Evolutionary conservation across 2,329 filamentous ascomycete genomes (phyloP).

Genomic region (Geosmithia flava): DNA sequence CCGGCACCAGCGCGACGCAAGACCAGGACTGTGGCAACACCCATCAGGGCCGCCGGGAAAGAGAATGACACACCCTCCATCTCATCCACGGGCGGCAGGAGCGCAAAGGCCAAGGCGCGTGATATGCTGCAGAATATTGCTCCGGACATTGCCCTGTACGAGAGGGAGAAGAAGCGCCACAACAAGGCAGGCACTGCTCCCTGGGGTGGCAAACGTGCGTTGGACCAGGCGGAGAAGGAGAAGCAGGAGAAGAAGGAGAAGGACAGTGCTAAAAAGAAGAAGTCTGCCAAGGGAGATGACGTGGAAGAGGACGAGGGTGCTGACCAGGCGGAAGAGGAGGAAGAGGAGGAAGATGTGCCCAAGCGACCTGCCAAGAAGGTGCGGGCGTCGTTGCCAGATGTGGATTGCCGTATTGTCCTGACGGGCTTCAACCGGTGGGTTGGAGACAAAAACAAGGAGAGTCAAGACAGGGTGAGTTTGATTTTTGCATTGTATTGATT

Average conservation of each 20-base stretch:
- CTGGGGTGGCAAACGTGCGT: conserved; percentile 52
- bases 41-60: conserved; percentile 46
- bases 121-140: conserved; percentile 65
- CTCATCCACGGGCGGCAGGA: conserved; percentile 59
- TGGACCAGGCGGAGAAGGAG: conserved; percentile 43
- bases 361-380: conserved; percentile 47
- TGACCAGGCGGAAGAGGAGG: conserved; percentile 30
- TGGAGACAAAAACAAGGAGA: conserved; percentile 59
- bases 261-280: conserved; percentile 9
- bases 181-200: conserved; percentile 32
- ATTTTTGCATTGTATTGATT: not conserved
- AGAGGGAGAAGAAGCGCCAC: conserved; percentile 80
- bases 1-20: conserved; percentile 1
- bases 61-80: conserved; percentile 73
- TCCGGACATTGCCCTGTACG: conserved; percentile 76
- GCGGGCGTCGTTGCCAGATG: conserved; percentile 46
- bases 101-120: conserved; percentile 78
- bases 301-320: conserved; percentile 15
- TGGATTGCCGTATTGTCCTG: conserved; percentile 65
- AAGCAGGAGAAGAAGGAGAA: conserved; percentile 30
- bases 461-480: conserved; percentile 61
- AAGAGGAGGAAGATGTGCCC: conserved; percentile 29
- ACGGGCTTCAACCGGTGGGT: conserved; percentile 81
- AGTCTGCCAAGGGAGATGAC: conserved; percentile 26
- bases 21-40: conserved; percentile 19